These are phyloP conservation scores for Saitozyma podzolica DNA, from an alignment of 768 basidiomycete genomes.

Conservation along the genomic window DNA sequence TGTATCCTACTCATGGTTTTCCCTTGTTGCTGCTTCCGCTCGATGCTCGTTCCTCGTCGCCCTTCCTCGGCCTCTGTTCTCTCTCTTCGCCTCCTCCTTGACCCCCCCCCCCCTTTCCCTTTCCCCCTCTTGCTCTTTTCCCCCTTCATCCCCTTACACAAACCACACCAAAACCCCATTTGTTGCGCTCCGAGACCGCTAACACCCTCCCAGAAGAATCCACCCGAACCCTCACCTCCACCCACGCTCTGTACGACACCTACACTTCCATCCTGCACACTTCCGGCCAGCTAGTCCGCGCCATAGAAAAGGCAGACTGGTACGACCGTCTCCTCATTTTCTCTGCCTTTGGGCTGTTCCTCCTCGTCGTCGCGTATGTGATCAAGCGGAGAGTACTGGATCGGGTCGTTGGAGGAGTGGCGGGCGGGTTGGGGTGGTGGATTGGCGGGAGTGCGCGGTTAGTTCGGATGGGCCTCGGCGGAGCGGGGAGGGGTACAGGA, in stretches of 20 bases:
- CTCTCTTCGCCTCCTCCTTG: no score
- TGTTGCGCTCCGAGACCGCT: background rate
- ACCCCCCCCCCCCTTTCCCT: no score
- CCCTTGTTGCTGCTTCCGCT: background rate
- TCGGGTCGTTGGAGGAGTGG: constrained; percentile 68
- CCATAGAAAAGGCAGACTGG: constrained; percentile 87
- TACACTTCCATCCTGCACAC: constrained; percentile 60
- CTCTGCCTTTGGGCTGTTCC: constrained; percentile 75
- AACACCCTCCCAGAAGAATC: constrained; percentile 63
- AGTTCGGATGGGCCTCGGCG: constrained; percentile 27
- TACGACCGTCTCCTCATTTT: constrained; percentile 85
- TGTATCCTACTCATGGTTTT: background rate
- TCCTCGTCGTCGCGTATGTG: constrained; percentile 79
- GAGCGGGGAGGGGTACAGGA: constrained; percentile 5
- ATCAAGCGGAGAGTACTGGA: constrained; percentile 84
- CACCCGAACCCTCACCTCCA: constrained; percentile 70
- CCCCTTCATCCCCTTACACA: background rate
- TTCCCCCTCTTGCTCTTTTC: background rate
- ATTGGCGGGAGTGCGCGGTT: constrained; percentile 43
- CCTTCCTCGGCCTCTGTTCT: background rate
- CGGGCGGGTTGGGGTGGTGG: constrained; percentile 86
- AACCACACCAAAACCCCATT: background rate
- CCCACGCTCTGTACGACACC: constrained; percentile 73
- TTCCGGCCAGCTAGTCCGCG: constrained; percentile 80
- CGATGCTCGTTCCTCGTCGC: background rate